Conservation (phyloP, 2,329 filamentous ascomycete species). For the Clarireedia hainanense region DNA sequence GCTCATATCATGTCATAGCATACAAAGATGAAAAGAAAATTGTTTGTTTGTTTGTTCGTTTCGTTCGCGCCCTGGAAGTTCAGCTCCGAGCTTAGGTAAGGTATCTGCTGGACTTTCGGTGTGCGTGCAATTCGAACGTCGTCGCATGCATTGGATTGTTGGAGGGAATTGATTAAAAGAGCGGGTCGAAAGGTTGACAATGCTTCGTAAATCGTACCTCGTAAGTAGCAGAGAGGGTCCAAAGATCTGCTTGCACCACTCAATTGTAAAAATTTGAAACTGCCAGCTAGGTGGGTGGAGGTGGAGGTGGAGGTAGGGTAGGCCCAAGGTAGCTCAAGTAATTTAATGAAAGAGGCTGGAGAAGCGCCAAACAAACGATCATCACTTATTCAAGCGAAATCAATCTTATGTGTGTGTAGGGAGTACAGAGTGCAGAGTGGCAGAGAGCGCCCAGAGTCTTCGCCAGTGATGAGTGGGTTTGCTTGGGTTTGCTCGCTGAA, state of each 20-base stretch:
- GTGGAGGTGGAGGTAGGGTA: neutral
- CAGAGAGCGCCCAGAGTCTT: too few species aligned
- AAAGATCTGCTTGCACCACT: neutral
- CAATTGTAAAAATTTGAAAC: constrained; percentile 3
- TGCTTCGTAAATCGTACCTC: neutral
- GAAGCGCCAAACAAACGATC: neutral
- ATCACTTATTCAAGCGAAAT: neutral
- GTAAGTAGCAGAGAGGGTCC: neutral
- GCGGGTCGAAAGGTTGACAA: neutral
- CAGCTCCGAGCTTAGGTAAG: too few species aligned
- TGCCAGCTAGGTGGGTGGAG: constrained; percentile 2
- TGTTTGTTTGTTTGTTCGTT: too few species aligned
- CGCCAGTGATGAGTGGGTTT: too few species aligned
- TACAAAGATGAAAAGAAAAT: too few species aligned
- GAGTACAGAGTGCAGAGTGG: too few species aligned
- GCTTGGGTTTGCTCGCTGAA: too few species aligned
- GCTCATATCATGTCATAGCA: constrained; percentile 4
- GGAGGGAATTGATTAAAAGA: neutral
- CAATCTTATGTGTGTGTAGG: neutral
- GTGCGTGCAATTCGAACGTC: too few species aligned
- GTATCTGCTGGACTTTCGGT: too few species aligned
- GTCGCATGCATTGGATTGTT: neutral
- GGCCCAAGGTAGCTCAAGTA: neutral
- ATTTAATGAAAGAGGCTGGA: constrained; percentile 10
- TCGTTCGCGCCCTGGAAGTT: too few species aligned